A percentile compares a stretch with the other conserved stretches of the same genome.
Conservation (phyloP, 1,284 basidiomycete genomes). For the Tausonia pullulans region DNA sequence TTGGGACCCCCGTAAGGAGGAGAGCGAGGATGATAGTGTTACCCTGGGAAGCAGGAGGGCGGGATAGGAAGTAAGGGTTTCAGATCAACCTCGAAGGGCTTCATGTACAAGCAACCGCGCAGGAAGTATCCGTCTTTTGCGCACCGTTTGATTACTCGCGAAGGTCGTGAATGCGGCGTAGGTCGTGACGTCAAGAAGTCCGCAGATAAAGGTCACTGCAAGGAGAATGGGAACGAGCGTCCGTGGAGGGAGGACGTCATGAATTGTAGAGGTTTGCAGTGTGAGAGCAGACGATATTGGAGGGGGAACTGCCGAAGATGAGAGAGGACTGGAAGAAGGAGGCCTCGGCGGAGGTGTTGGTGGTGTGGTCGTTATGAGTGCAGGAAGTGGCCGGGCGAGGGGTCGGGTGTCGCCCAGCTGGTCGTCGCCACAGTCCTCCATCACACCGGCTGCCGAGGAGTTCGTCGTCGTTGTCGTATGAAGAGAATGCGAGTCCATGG, state of each 20-base stretch:
- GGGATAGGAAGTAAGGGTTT: not conserved
- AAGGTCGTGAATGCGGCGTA: not conserved
- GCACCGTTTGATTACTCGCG: not conserved
- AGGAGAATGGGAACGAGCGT: not conserved
- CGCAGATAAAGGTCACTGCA: not conserved
- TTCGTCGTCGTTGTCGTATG: no score
- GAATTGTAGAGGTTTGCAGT: not conserved
- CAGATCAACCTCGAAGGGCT: no score
- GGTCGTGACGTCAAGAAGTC: not conserved
- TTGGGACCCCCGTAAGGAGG: not conserved
- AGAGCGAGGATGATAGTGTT: not conserved
- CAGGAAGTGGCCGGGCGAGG: not conserved
- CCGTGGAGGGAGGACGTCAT: not conserved
- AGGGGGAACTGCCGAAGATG: not conserved
- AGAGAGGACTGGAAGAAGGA: not conserved
- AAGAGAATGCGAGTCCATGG: no score
- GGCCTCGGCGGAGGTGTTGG: not conserved
- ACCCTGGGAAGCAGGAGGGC: not conserved
- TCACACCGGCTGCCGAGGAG: no score
- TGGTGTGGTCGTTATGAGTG: not conserved
- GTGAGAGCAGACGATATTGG: not conserved
- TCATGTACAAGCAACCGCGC: no score
- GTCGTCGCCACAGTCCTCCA: no score
- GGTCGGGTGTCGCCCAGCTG: no score
- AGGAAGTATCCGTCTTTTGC: no score